Evolutionary conservation across 2,329 filamentous ascomycete genomes (phyloP), one percentile per base, ranked within the genome.

Genomic region (Drechslerella stenobrocha): DNA sequence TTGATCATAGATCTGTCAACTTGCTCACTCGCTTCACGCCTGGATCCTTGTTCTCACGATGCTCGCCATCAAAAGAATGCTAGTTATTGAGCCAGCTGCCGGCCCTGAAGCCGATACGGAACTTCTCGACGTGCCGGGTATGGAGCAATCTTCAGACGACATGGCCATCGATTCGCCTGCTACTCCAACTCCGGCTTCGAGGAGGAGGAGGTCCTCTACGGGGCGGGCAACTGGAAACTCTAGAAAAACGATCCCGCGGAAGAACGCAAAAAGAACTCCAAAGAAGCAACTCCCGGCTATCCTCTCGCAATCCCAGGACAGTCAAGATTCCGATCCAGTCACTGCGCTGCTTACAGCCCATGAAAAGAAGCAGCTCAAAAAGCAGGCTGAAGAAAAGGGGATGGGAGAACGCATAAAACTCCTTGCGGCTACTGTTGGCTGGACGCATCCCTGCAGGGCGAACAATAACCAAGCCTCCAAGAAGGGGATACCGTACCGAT

Each of bases 401-500:
- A 55, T 67, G 8, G 55, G 63, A 3, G 50, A 60, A 3, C 24
- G 44, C n/a, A 67, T 67, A 4, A 48, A 55, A 34, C 9, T 53
- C 4, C 55, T 67, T 20, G 63, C 63, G 1, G 51, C 51, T 23
- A 37, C 44, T 18, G 50, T 67, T 20, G 63, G 63, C n/a, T 67
- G 63, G 63, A 56, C 35, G n/a, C 63, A 60, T 28, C 63, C 63
- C 7, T 34, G 44, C 9, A 46, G 63, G 6, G 20, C n/a, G 20
- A 55, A n/a, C n/a, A n/a, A 60, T 34, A 34, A 67, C 13, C 55
- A 55, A 37, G 60, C 55, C 26, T 55, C 55, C 2, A 60, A 32
- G 34, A 67, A 67, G 15, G 58, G 58, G 8, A 56, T 50, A 11
- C 63, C 63, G 6, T 67, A 67, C 18, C 20, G 40, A n/a, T 67